Base-by-base conservation (phyloP, 2,329 filamentous ascomycete genomes). In the Thielaviopsis ethacetica region DNA sequence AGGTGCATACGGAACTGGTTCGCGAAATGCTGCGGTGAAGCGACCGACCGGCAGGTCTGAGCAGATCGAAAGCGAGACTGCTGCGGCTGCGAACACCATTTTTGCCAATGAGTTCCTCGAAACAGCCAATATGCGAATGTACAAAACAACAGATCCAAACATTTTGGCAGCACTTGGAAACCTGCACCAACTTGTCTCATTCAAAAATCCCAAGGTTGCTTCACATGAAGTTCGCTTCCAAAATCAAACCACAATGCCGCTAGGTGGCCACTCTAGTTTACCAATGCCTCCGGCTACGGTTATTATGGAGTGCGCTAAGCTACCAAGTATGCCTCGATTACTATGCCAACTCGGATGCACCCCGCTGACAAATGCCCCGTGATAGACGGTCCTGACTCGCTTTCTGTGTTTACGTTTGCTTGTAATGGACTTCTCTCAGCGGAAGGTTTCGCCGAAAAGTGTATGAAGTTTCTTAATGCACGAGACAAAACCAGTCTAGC, bases 41-140 rank as follows among this genome's bases (percentile, higher is more conserved):
- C 27, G 12, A n/a, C 4, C 22, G 22, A 13, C 51, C 22, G 15
- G 5, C 6, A 27, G 17, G 13, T 34, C 47, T 38, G 22, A 56
- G 5, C 71, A 74, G 58, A 71, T 71, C 15, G 69, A 69, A 15
- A 72, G 75, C 64, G 71, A 76, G 61, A 76, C 74, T n/a, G 73
- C 75, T 1, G 75, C 74, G 21, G 69, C 74, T 3, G 73, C 74
- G 4, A 76, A 79, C 59, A 75, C 78, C 2, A 72, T 71, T n/a
- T 79, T 79, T 63, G 78, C 76, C 22, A 76, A 71, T 65, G 75
- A 78, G 63, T 77, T 80, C 49, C 72, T 80, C 22, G 76, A 81
- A 63, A 71, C 75, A 60, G 74, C 75, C n/a, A 76, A 78, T 26
- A 69, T 72, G 62, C 71, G 73, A 24, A 75, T 75, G 1, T 67